Base-by-base conservation (phyloP, 1,284 basidiomycete genomes). In the Malassezia caprae region DNA sequence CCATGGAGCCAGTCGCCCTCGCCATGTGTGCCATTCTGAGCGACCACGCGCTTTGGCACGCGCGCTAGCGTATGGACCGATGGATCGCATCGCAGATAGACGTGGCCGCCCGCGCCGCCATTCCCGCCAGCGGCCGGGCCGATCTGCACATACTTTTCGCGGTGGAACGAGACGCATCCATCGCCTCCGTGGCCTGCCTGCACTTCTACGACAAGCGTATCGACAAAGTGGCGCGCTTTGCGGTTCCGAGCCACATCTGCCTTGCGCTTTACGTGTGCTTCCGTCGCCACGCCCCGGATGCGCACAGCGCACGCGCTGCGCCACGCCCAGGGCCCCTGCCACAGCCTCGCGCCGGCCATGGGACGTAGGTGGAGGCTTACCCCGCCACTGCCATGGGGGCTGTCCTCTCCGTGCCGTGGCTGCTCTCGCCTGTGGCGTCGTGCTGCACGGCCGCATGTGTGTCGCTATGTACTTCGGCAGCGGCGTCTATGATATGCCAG, bases 401-500 rank as follows among this genome's bases (percentile, higher is more conserved):
- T 7, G 77, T 91, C 43, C 74, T 94, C 52, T 91, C 89, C 43
- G 78, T 96, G 23, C 90, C 91, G 15, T 73, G 94, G 17, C 48
- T 56, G 19, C 19, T 51, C 1, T 45, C 88, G 88, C 47, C 79
- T 82, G 15, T 47, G 11, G 46, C 88, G 89, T 60, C 66, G 4
- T 66, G 66, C 6, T 67, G 67, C 42, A 52, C 67, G 11, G 62
- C 62, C 10, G 32, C 34, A 6, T 40, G 49, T 13, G 39, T 52
- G 13, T 52, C 55, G n/a, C 44, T 75, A 61, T 77, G 72, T 75
- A 86, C 86, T 8, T 88, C 86, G 44, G 87, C 85, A 34, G 88
- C 88, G 68, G 90, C 91, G 10, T 90, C 89, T 32, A 93, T 96
- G 79, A 88, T 98, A 78, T 94, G 85, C 82, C 94, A 94, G 80